Base-by-base conservation (phyloP, 257 asterid species). In the Capsicum baccatum region DNA sequence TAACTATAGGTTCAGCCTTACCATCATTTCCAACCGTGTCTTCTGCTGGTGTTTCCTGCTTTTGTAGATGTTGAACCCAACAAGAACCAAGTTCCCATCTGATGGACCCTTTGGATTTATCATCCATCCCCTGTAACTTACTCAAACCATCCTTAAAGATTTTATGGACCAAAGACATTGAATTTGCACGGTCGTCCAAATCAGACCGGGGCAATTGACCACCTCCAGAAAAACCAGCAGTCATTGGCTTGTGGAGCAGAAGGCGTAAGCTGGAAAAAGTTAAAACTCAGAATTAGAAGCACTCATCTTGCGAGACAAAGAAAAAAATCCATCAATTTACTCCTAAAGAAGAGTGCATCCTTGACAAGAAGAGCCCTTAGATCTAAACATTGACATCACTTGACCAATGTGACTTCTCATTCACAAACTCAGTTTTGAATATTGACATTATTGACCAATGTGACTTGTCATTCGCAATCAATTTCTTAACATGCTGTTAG, bases 31-130 rank as follows among this genome's bases (percentile, higher is more conserved):
- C 90, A 10, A 80, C 83, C 84, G 73, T 86, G 83, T 83, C 86
- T 73, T 93, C 91, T 26, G 80, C 80, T 76, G 93, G 86, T 59
- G 89, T 79, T 86, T 95, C 97, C 91, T 91, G 94, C 94, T 95
- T 97, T 85, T 95, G 98, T 82, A 95, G 92, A 94, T 95, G 99
- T 92, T 95, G 99, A 88, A 95, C 92, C 99, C 97, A 97, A 86
- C 99, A 95, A 69, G 97, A 94, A 87, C 99, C 99, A 74, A 97
- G 98, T 90, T 97, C 99, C 99, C 99, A 97, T 91, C 99, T 91
- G 90, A 95, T 87, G 85, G 90, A 88, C 85, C 89, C 85, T 82
- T 90, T 92, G 33, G 85, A 85, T 80, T 17, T 68, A 66, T 87
- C 86, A 83, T 89, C 88, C 74, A 85, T 85, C 64, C 84, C 88